phyloP scores from a whole-genome alignment of 441 rosid species.

The Adansonia gregorii region DNA sequence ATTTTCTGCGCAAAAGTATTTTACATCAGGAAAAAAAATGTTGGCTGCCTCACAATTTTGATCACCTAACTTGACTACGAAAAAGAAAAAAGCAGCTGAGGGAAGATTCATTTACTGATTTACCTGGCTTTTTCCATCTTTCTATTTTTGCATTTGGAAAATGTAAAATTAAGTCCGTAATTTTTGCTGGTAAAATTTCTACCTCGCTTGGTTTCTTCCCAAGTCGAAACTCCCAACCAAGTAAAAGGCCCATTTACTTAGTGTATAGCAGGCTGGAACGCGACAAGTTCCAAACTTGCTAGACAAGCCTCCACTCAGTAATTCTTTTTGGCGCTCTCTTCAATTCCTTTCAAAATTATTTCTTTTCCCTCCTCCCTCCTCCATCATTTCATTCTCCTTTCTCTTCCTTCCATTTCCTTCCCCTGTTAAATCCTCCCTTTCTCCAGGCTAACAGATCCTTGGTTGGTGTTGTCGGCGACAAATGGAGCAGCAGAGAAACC shows the following conservation, averaged over 20 bases:
- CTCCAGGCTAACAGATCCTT: constrained; percentile 23
- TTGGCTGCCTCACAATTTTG: no score
- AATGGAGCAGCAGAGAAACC: constrained; percentile 71
- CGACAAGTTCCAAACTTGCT: constrained; percentile 32
- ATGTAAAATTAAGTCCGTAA: no score
- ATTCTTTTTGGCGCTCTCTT: constrained; percentile 32
- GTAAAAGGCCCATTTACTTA: not conserved
- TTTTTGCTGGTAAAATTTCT: no score
- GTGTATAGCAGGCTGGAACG: no score
- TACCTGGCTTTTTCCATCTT: no score
- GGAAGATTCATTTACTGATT: no score
- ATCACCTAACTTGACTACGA: no score
- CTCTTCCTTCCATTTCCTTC: not conserved
- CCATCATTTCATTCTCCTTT: constrained; percentile 16
- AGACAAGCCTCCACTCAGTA: constrained; percentile 30
- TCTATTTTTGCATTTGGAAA: no score
- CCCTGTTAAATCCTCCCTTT: constrained; percentile 27
- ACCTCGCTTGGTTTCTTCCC: not conserved
- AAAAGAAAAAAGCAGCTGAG: no score
- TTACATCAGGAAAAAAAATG: no score
- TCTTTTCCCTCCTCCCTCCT: constrained; percentile 40
- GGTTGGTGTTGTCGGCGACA: not conserved
- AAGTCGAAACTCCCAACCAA: not conserved
- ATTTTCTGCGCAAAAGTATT: no score
- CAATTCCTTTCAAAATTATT: constrained; percentile 36